phyloP scores from a whole-genome alignment of 306 rosid genomes.

The Cicer yamashitae region DNA sequence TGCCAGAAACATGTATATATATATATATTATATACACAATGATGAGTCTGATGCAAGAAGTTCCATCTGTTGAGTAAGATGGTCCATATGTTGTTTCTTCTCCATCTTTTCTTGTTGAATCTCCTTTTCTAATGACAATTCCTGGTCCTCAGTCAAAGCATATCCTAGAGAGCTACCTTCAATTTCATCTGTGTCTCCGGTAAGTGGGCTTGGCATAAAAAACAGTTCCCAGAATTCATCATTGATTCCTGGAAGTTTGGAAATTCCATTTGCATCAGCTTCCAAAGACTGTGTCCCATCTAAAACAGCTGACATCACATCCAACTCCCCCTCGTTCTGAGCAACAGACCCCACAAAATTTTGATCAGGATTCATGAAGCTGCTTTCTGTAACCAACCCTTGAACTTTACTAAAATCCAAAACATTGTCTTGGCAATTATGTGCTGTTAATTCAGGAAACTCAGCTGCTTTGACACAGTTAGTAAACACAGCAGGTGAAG shows the following conservation, averaged over 20 bases:
- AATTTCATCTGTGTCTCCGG: conserved; percentile 60
- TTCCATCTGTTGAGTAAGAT: conserved; percentile 73
- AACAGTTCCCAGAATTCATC: conserved; percentile 80
- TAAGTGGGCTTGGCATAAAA: conserved; percentile 50
- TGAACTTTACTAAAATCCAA: conserved; percentile 52
- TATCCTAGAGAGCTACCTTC: conserved; percentile 51
- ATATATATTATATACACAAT: conserved; percentile 38
- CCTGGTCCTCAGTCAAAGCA: conserved; percentile 55
- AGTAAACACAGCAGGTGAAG: conserved; percentile 47
- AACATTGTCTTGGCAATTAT: conserved; percentile 36
- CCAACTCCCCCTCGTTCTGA: conserved; percentile 48
- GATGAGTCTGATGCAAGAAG: conserved; percentile 60
- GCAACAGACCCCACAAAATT: conserved; percentile 49
- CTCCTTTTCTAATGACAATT: conserved; percentile 46
- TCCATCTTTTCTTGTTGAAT: conserved; percentile 57
- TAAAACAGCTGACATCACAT: conserved; percentile 55
- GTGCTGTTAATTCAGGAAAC: conserved; percentile 37
- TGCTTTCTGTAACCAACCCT: conserved; percentile 50
- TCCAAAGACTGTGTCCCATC: conserved; percentile 53
- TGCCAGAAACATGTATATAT: conserved; percentile 42
- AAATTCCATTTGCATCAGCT: conserved; percentile 51
- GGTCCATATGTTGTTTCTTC: conserved; percentile 54
- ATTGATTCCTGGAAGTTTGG: conserved; percentile 65
- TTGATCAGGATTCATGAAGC: conserved; percentile 43
- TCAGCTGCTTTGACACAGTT: conserved; percentile 48